Conservation (phyloP, 495 filamentous ascomycete genomes). For the Terfezia claveryi region DNA sequence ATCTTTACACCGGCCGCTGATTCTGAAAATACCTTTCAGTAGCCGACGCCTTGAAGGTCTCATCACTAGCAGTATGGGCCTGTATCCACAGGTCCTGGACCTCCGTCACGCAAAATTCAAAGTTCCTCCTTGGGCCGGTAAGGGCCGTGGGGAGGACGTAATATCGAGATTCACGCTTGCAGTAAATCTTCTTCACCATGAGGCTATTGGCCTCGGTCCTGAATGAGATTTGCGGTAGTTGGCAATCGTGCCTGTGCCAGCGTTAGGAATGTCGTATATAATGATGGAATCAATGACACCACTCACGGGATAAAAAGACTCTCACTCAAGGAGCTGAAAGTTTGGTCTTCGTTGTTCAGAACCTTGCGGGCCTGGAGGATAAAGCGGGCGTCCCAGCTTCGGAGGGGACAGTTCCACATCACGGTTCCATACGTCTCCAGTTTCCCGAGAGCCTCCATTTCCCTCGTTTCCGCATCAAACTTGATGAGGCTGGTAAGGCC, state of each 20-base stretch:
- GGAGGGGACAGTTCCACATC: conserved; percentile 10
- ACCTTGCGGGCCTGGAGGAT: conserved; percentile 7
- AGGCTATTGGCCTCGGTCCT: background rate
- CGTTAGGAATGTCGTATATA: too few species aligned
- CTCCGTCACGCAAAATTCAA: conserved; percentile 10
- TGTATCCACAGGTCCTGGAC: conserved; percentile 11
- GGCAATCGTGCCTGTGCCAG: background rate
- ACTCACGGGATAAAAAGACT: conserved; percentile 11
- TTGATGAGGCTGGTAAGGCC: conserved; percentile 8
- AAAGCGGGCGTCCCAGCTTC: conserved; percentile 12
- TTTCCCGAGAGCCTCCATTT: conserved; percentile 9
- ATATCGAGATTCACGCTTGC: background rate
- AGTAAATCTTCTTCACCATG: background rate
- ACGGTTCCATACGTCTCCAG: conserved; percentile 8
- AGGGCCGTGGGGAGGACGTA: background rate
- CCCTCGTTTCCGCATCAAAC: conserved; percentile 11
- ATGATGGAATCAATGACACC: too few species aligned
- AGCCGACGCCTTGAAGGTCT: conserved; percentile 8
- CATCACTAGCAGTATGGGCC: conserved; percentile 4
- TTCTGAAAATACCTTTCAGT: conserved; percentile 5
- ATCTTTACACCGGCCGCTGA: too few species aligned
- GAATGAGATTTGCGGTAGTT: background rate
- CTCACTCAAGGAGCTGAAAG: conserved; percentile 8
- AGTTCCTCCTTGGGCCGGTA: background rate
- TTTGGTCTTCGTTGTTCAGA: conserved; percentile 7